Base-by-base conservation (phyloP, 257 asterid genomes). In the Ajuga chamaepitys region DNA sequence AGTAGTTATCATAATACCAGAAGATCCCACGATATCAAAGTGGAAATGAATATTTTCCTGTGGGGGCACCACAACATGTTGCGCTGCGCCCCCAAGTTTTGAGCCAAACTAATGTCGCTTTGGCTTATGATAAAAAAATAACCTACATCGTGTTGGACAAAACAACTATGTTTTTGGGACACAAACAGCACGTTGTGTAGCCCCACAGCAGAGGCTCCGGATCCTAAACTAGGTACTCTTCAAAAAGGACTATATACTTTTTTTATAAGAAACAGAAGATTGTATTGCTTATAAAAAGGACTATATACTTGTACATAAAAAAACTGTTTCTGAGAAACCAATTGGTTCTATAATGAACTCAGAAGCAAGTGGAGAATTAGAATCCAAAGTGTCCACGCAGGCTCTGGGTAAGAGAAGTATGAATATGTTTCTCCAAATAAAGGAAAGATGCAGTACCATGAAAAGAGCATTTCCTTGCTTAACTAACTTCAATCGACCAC, bases 401-500 rank as follows among this genome's bases (percentile, higher is more conserved):
- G n/a, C n/a, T n/a, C n/a, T n/a, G n/a, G n/a, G 37, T 57, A n/a
- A 44, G 30, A 26, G 18, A 11, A 48, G n/a, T n/a, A 22, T 45
- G 28, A 34, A 1, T 16, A 9, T 28, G 28, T n/a, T 25, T 40
- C 44, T 48, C 46, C 42, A 32, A 44, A 66, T 13, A 58, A 47
- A 72, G 40, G n/a, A 3, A 22, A 24, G 40, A 38, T 12, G 9
- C 14, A 62, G 53, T 94, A 94, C 99, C 98, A 94, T 77, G 69
- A 74, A 94, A 66, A 94, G 86, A 70, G 81, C 74, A 79, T 58
- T 74, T 46, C 87, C 97, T 74, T 85, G 95, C 83, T 94, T 94
- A 65, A 85, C 75, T 88, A 94, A 79, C 93, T 82, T 94, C 91
- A 94, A 82, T 37, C 99, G 84, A 46, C 99, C 99, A 57, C 99